Evolutionary conservation across 371 early-diverging fungal genomes (phyloP).

Genomic region (Syncephalastrum contaminatum): DNA sequence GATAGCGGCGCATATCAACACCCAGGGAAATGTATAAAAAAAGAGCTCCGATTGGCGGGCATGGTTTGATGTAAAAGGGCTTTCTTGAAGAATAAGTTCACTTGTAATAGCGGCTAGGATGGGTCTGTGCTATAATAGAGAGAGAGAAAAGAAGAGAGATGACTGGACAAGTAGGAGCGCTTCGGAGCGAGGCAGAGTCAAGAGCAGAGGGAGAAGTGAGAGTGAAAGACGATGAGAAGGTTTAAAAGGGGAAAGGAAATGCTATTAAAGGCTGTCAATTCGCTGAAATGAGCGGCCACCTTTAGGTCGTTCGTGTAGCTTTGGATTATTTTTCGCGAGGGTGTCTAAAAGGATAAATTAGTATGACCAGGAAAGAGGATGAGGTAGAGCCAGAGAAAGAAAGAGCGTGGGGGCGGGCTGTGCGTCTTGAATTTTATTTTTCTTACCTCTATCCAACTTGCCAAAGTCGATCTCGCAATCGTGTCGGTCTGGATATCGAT

Average conservation of each 20-base stretch:
- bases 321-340: slow-evolving; percentile 78
- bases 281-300: slow-evolving; percentile 77
- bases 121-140: too few species aligned
- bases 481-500: slow-evolving; percentile 75
- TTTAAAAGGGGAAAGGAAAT: background rate
- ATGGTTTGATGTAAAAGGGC: too few species aligned
- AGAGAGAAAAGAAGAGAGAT: too few species aligned
- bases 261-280: slow-evolving; percentile 49
- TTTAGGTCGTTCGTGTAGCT: slow-evolving; percentile 71
- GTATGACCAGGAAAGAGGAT: slow-evolving; percentile 1
- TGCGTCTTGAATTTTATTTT: background rate
- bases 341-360: slow-evolving; percentile 35
- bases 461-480: slow-evolving; percentile 79
- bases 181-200: too few species aligned
- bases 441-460: slow-evolving; percentile 57
- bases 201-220: too few species aligned
- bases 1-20: too few species aligned
- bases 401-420: background rate
- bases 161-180: too few species aligned
- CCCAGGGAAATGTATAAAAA: too few species aligned
- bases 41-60: too few species aligned
- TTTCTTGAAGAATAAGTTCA: too few species aligned
- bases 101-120: too few species aligned
- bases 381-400: background rate
- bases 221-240: too few species aligned